These are phyloP conservation scores for Aquilaria agallochum DNA, from an alignment of 441 rosid species.

Conservation along the genomic window DNA sequence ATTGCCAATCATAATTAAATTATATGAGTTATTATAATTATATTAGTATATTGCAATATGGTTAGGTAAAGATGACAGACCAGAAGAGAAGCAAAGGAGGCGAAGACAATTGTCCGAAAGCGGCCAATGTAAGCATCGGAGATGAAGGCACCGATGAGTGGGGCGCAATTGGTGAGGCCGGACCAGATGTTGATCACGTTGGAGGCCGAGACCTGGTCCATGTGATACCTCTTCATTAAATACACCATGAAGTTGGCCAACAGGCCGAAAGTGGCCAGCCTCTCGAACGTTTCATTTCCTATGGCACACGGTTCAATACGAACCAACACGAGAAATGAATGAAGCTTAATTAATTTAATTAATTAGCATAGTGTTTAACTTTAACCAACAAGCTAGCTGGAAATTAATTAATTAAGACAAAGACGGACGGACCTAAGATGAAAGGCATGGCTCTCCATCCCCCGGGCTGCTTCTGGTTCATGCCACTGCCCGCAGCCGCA, in stretches of 20 bases:
- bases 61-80: conserved; percentile 21
- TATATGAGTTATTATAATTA: too few relatives aligned
- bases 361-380: background rate
- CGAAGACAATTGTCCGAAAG: conserved; percentile 54
- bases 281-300: conserved; percentile 87
- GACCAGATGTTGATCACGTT: conserved; percentile 55
- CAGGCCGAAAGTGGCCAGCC: conserved; percentile 65
- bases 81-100: conserved; percentile 51
- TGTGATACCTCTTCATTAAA: conserved; percentile 42
- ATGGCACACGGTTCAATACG: background rate
- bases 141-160: conserved; percentile 62
- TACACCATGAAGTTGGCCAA: conserved; percentile 76
- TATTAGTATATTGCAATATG: too few relatives aligned
- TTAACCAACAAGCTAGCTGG: background rate
- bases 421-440: conserved; percentile 50
- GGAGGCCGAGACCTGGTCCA: conserved; percentile 62
- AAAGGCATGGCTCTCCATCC: conserved; percentile 92
- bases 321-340: background rate
- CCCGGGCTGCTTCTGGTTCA: conserved; percentile 36
- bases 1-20: too few relatives aligned
- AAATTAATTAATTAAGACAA: conserved; percentile 1
- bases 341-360: background rate
- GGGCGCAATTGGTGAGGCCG: conserved; percentile 64
- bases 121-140: conserved; percentile 54
- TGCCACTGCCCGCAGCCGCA: conserved; percentile 11